Evolutionary conservation across 2,329 filamentous ascomycete genomes (phyloP).

Genomic region (Aspergillus hiratsukae): DNA sequence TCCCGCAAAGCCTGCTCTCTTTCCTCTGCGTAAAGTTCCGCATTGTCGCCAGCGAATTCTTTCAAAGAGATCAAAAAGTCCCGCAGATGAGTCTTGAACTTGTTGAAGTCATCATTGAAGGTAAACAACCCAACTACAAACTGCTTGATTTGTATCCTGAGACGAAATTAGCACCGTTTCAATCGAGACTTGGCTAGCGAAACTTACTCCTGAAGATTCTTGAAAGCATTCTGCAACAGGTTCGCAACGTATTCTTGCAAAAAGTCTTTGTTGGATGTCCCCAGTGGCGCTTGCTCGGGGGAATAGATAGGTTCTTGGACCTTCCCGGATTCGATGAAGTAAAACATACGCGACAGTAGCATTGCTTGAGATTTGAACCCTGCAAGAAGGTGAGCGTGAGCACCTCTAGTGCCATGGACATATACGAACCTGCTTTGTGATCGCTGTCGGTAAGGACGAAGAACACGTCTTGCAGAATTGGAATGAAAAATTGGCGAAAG

Average conservation of each 20-base stretch:
- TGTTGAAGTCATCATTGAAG: slow-evolving; percentile 81
- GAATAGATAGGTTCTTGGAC: slow-evolving; percentile 89
- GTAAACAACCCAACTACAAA: slow-evolving; percentile 90
- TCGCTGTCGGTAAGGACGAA: slow-evolving; percentile 97
- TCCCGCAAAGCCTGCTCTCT: slow-evolving; percentile 87
- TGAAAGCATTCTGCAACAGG: slow-evolving; percentile 83
- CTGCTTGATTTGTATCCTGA: slow-evolving; percentile 74
- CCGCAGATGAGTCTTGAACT: slow-evolving; percentile 91
- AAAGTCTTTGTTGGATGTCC: slow-evolving; percentile 88
- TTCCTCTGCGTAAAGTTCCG: slow-evolving; percentile 89
- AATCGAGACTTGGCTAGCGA: neutral
- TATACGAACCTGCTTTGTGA: slow-evolving; percentile 73
- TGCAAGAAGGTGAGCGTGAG: slow-evolving; percentile 17
- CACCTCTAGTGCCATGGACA: neutral
- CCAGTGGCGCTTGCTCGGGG: slow-evolving; percentile 72
- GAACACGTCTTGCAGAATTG: slow-evolving; percentile 95
- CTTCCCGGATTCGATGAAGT: slow-evolving; percentile 85
- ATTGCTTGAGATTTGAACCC: slow-evolving; percentile 96
- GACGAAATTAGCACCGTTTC: slow-evolving; percentile 32
- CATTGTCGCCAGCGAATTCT: slow-evolving; percentile 93
- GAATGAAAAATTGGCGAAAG: slow-evolving; percentile 96
- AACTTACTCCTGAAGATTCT: slow-evolving; percentile 82
- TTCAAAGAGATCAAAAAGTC: slow-evolving; percentile 97
- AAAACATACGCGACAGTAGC: slow-evolving; percentile 91
- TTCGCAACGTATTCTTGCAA: slow-evolving; percentile 80